These are phyloP conservation scores for Tricholoma flavovirens DNA, from an alignment of 768 basidiomycete species.

Conservation along the genomic window DNA sequence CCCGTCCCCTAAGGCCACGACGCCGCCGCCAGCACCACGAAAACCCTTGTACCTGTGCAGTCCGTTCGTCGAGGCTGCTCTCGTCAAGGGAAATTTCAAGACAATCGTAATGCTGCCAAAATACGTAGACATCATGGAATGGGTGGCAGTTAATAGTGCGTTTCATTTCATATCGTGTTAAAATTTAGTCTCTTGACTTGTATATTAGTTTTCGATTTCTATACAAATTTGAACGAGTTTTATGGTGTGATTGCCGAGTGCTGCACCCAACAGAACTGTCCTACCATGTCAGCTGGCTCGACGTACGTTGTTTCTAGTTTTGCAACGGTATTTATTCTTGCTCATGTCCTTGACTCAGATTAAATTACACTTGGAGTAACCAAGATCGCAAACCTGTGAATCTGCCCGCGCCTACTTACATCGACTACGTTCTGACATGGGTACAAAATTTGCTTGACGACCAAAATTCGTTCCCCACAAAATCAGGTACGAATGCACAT, in stretches of 20 bases:
- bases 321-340: not conserved
- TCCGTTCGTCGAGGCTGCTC: conserved; percentile 93
- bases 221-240: conserved; percentile 94
- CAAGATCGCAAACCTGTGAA: conserved; percentile 88
- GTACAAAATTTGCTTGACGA: conserved; percentile 94
- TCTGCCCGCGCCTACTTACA: conserved; percentile 92
- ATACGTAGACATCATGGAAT: conserved; percentile 98
- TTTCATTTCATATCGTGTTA: conserved; percentile 11
- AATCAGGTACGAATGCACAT: conserved; percentile 63
- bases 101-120: conserved; percentile 94
- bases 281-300: conserved; percentile 88
- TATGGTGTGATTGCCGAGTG: conserved; percentile 94
- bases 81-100: conserved; percentile 97
- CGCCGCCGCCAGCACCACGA: conserved; percentile 9
- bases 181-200: not conserved
- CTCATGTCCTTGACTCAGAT: conserved; percentile 34
- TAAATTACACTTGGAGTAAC: conserved; percentile 98
- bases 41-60: conserved; percentile 88
- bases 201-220: conserved; percentile 91
- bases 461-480: conserved; percentile 90
- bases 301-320: conserved; percentile 49
- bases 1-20: conserved; percentile 30
- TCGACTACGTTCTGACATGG: conserved; percentile 99
- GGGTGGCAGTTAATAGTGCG: conserved; percentile 80
- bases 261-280: conserved; percentile 86